phyloP scores from a whole-genome alignment of 257 asterid genomes.

The Mitragyna speciosa region DNA sequence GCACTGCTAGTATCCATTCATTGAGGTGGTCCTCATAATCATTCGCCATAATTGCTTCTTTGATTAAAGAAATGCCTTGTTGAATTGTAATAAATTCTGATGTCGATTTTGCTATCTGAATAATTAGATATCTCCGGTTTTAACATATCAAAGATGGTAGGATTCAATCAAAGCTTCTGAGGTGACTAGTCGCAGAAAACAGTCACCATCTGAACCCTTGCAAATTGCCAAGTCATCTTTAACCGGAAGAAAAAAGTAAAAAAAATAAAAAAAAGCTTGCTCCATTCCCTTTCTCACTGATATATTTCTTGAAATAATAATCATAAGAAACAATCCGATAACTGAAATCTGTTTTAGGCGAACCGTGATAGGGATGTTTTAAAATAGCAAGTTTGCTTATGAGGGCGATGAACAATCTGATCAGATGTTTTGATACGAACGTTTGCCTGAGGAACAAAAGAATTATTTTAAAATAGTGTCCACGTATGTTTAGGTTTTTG shows the following conservation, averaged over 20 bases:
- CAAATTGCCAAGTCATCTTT: neutral
- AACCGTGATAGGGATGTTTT: neutral
- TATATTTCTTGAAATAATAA: neutral
- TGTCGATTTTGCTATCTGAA: slow-evolving; percentile 3
- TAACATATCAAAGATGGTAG: neutral
- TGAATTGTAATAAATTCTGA: neutral
- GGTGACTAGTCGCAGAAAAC: neutral
- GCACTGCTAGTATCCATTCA: neutral
- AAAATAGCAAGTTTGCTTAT: neutral
- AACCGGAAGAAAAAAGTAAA: neutral
- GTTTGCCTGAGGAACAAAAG: neutral
- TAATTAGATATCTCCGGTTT: neutral
- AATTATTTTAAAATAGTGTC: neutral
- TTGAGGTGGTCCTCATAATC: slow-evolving; percentile 7
- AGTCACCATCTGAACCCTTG: neutral
- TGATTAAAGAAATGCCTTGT: neutral
- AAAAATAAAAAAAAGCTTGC: neutral
- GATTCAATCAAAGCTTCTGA: slow-evolving; percentile 8
- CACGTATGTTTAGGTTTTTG: neutral
- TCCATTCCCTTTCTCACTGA: neutral
- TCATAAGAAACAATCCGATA: neutral
- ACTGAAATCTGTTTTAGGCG: neutral
- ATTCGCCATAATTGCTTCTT: slow-evolving; percentile 9
- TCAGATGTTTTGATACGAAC: neutral
- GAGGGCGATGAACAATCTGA: neutral